phyloP scores from a whole-genome alignment of 1,284 basidiomycete species.

The Ganoderma lucidum region DNA sequence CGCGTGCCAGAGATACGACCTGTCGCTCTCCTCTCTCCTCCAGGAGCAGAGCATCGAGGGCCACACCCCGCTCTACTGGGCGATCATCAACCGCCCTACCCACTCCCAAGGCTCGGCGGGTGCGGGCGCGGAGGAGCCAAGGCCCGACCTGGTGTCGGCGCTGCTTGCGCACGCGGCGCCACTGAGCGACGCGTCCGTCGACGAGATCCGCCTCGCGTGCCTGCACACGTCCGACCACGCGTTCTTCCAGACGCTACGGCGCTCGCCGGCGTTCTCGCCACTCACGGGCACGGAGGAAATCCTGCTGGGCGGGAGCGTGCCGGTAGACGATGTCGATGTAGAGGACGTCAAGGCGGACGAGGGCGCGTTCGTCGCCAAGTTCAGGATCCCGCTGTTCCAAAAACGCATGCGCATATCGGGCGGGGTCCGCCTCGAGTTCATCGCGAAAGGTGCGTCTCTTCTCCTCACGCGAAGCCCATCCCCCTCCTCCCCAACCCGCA shows the following conservation, averaged over 20 bases:
- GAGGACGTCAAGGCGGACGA: slow-evolving; percentile 53
- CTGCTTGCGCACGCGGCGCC: slow-evolving; percentile 65
- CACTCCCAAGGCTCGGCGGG: background rate
- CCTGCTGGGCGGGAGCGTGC: slow-evolving; percentile 57
- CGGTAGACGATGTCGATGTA: slow-evolving; percentile 61
- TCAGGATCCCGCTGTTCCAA: slow-evolving; percentile 69
- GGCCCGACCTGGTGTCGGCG: slow-evolving; percentile 55
- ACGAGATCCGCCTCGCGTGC: slow-evolving; percentile 71
- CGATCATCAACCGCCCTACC: slow-evolving; percentile 56
- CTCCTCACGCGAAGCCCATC: background rate
- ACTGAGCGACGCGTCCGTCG: slow-evolving; percentile 53
- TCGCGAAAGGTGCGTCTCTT: slow-evolving; percentile 63
- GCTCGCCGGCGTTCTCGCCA: slow-evolving; percentile 55
- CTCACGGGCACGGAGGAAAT: slow-evolving; percentile 64
- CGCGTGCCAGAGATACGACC: slow-evolving; percentile 48
- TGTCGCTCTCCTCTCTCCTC: slow-evolving; percentile 56
- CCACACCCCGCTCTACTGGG: slow-evolving; percentile 75
- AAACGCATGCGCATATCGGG: slow-evolving; percentile 73
- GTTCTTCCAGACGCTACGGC: slow-evolving; percentile 67
- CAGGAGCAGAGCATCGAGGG: slow-evolving; percentile 71
- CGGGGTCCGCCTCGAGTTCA: slow-evolving; percentile 65
- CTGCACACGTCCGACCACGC: slow-evolving; percentile 66
- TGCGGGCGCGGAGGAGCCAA: slow-evolving; percentile 37
- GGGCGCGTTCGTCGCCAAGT: slow-evolving; percentile 60
- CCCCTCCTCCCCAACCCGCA: no score